Base-by-base conservation (phyloP, 352 stramenopile genomes). In the Phytophthora citrophthora region DNA sequence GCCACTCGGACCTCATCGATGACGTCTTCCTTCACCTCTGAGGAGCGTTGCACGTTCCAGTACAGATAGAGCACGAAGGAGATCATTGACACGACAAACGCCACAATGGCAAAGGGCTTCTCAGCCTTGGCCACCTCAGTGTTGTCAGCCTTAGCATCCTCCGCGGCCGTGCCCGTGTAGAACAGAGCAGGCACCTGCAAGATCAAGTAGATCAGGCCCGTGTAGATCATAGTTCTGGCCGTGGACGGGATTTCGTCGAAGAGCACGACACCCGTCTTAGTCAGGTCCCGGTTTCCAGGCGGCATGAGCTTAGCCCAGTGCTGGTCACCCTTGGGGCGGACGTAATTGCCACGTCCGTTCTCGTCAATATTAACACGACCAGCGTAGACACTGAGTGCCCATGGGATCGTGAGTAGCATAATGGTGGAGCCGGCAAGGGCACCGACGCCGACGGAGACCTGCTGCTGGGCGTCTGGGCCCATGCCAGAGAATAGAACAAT, bases 391-490 rank as follows among this genome's bases (percentile, higher is more conserved):
- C 89, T 96, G 20, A 99, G 77, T 24, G 85, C 94, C 94, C 96
- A 99, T 16, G 97, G 97, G 40, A 99, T 96, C n/a, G 97, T 99
- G 56, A 99, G 82, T 60, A 99, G 82, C 96, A 99, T 99, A 71
- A 99, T 99, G n/a, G 97, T 99, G 34, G 92, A 98, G 51, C 97
- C 97, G 1, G 97, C 97, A 27, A 99, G 89, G 44, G 97, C 97
- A 46, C 97, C 97, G n/a, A 99, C 95, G 58, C 97, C 97, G 31
- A 99, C 95, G 18, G 83, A 92, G 20, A 99, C 83, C 49, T 98
- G 95, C 64, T 99, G 79, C 74, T 99, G 95, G 16, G 97, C 96
- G 54, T 96, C 92, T 2, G 98, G 76, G 7, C 89, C 88, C 83
- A 93, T 94, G 18, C 97, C 97, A 9, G 91, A 98, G 77, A 99